These are phyloP conservation scores for Ilyonectria mors-panacis DNA, from an alignment of 2,329 filamentous ascomycete genomes.

Conservation along the genomic window DNA sequence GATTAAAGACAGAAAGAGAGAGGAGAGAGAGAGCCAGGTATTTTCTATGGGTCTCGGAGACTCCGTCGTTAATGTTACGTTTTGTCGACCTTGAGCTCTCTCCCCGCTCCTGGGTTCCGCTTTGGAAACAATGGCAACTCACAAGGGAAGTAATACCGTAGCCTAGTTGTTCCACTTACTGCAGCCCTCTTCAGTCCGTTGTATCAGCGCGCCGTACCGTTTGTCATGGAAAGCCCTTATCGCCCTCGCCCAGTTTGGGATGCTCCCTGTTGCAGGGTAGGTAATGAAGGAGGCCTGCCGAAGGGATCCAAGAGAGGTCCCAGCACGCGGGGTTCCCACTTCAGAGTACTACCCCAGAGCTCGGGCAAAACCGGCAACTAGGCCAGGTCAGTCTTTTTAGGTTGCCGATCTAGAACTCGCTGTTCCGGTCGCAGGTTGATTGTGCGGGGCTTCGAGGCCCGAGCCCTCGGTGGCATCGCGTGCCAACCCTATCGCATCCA, in stretches of 20 bases:
- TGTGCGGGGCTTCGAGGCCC: constrained; percentile 17
- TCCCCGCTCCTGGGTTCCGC: not conserved
- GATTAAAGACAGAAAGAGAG: not conserved
- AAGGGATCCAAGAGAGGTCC: not conserved
- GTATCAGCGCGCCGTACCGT: not conserved
- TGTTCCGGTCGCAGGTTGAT: constrained; percentile 31
- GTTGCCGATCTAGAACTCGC: constrained; percentile 20
- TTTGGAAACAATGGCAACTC: not conserved
- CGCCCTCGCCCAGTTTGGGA: not conserved
- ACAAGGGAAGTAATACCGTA: not conserved
- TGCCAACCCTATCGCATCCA: constrained; percentile 16
- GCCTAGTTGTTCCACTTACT: constrained; percentile 1
- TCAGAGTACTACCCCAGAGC: constrained; percentile 4
- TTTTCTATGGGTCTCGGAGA: not conserved
- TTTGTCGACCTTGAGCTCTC: not conserved
- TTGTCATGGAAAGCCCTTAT: not conserved
- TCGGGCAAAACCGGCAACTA: constrained; percentile 8
- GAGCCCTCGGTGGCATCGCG: constrained; percentile 27
- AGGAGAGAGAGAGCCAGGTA: not conserved
- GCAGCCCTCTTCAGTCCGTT: not conserved
- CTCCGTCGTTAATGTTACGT: not conserved
- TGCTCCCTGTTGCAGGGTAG: not conserved
- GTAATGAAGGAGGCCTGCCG: not conserved
- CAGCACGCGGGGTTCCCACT: constrained; percentile 3
- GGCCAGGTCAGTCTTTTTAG: constrained; percentile 2